These are phyloP conservation scores for Lipomyces yamanashiensis DNA, from an alignment of 805 yeast species.

Conservation along the genomic window DNA sequence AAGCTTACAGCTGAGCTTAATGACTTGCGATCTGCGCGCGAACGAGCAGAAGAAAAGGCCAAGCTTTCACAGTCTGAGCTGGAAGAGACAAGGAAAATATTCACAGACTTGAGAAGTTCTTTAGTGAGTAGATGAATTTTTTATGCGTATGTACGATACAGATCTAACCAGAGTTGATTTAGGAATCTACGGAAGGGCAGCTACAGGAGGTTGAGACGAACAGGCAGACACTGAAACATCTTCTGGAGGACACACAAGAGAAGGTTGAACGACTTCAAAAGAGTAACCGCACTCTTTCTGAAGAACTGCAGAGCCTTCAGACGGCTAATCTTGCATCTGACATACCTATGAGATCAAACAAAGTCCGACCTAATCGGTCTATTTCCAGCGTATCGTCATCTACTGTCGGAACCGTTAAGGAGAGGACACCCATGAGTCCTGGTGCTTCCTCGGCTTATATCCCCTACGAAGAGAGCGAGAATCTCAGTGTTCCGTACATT, in stretches of 20 bases:
- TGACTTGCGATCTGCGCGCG: slow-evolving; percentile 38
- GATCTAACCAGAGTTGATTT: background rate
- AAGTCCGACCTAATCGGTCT: slow-evolving; percentile 16
- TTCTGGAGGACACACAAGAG: slow-evolving; percentile 46
- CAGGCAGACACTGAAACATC: slow-evolving; percentile 43
- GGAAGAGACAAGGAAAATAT: slow-evolving; percentile 37
- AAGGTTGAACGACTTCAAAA: slow-evolving; percentile 46
- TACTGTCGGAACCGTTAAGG: slow-evolving; percentile 1
- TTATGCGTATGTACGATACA: background rate
- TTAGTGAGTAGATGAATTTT: slow-evolving; percentile 21
- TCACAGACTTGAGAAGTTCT: slow-evolving; percentile 38
- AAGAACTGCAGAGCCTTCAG: slow-evolving; percentile 43
- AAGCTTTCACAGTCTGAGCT: slow-evolving; percentile 42
- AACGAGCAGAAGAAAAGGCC: slow-evolving; percentile 39
- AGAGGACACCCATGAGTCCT: slow-evolving; percentile 11
- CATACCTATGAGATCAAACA: slow-evolving; percentile 1
- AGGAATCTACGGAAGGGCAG: slow-evolving; percentile 39
- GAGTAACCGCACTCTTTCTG: slow-evolving; percentile 43
- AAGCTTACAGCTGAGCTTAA: slow-evolving; percentile 33
- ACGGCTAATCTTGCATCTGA: slow-evolving; percentile 37
- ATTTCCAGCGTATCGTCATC: slow-evolving; percentile 19
- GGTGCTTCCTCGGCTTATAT: slow-evolving; percentile 21
- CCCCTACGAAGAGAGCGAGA: slow-evolving; percentile 31
- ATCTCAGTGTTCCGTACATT: slow-evolving; percentile 60
- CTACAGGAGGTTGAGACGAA: slow-evolving; percentile 43